Evolutionary conservation across 345 rosid genomes (phyloP), one percentile per base, ranked within the genome.

Genomic region (Salix brachista): DNA sequence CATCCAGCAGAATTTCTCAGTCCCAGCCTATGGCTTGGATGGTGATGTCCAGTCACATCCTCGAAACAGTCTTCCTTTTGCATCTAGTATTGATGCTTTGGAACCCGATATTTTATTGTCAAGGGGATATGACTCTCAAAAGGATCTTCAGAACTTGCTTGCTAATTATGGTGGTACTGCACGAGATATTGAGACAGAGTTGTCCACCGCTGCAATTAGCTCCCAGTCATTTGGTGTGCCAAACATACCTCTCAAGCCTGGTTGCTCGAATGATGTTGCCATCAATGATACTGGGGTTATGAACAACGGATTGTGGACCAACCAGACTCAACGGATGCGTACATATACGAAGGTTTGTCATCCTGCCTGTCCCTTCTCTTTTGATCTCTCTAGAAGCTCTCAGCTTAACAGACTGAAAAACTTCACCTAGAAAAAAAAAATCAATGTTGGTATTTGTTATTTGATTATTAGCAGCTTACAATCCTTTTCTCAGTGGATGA

Each of bases 61-160:
- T 34, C 90, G 88, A 70, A 90, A 76, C 84, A 87, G 80, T 79
- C 89, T 91, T 72, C 88, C 94, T 8, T 89, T 90, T 37, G 80
- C 92, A 42, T 65, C 90, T 74, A 88, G 84, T 85, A 81, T 91
- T 17, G 94, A 91, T 70, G 84, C 85, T 77, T 80, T 93, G 83
- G 87, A 91, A 44, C 90, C 98, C 58, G 98, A 96, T 80, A 89
- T 90, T 11, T 71, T 96, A 74, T 83, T 96, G 82, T 87, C 97
- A 1, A 90, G 96, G 81, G 99, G 91, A 73, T 93, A 83, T 73
- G 96, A 93, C 80, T 91, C 98, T 69, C 97, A 91, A 80, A 96
- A 93, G 88, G 99, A 96, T 84, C 91, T 96, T 26, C 99, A 93
- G 75, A 91, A 93, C 88, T 82, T 96, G 88, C 93, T 96, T 76